These are phyloP conservation scores for Aspergillus chevalieri DNA, from an alignment of 2,329 filamentous ascomycete genomes.

Conservation along the genomic window DNA sequence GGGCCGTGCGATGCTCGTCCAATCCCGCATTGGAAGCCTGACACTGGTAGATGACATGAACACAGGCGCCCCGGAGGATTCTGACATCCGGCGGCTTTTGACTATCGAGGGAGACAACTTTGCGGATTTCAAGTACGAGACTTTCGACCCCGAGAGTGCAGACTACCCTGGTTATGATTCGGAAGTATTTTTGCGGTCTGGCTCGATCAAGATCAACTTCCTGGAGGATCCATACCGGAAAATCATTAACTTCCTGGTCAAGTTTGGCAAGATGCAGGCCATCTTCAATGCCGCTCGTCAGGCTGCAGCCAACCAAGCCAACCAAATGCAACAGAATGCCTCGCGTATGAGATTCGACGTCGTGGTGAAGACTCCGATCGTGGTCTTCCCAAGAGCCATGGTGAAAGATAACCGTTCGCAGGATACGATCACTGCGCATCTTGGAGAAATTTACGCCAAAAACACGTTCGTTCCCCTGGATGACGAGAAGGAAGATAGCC, in stretches of 20 bases:
- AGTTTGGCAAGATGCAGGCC: conserved; percentile 99
- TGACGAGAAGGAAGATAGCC: conserved; percentile 60
- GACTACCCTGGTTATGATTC: conserved; percentile 92
- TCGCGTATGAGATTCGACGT: conserved; percentile 92
- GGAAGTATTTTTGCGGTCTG: conserved; percentile 80
- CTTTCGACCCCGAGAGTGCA: conserved; percentile 70
- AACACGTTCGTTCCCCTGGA: conserved; percentile 86
- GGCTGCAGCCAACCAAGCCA: conserved; percentile 88
- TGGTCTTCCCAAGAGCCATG: conserved; percentile 82
- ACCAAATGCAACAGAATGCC: conserved; percentile 82
- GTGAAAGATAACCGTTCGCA: conserved; percentile 59
- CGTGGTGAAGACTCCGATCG: conserved; percentile 86
- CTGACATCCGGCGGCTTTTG: conserved; percentile 76
- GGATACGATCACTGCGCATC: conserved; percentile 82
- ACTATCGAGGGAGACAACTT: conserved; percentile 94
- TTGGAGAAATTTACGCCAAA: conserved; percentile 95
- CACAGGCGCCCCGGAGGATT: conserved; percentile 74
- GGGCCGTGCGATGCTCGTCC: conserved; percentile 79
- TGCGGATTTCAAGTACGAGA: conserved; percentile 96
- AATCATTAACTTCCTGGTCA: conserved; percentile 95
- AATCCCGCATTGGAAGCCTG: conserved; percentile 78
- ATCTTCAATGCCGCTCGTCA: conserved; percentile 96
- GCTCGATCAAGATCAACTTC: conserved; percentile 95
- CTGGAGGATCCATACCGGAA: conserved; percentile 95
- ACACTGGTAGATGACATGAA: conserved; percentile 92